Evolutionary conservation across 2,329 filamentous ascomycete genomes (phyloP).

Genomic region (Penicillium aurantiogriseum): DNA sequence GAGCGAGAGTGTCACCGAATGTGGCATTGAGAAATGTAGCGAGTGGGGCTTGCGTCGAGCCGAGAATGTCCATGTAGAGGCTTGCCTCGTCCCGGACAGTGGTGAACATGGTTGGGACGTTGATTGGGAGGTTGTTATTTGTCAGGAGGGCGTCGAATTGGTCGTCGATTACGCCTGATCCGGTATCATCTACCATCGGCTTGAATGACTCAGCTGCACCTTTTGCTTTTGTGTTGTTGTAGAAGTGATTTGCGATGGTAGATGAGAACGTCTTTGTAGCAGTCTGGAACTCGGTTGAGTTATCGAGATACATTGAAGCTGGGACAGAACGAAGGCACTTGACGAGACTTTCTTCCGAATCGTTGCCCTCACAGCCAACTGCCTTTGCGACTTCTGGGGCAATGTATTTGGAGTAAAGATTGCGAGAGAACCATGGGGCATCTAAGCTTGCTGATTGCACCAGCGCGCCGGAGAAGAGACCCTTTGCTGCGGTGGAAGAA

Average conservation of each 20-base stretch:
- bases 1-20: constrained; percentile 17
- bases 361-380: constrained; percentile 23
- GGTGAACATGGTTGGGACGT: constrained; percentile 31
- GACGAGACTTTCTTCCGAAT: constrained; percentile 15
- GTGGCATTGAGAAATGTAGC: constrained; percentile 16
- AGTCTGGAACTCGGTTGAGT: constrained; percentile 17
- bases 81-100: constrained; percentile 27
- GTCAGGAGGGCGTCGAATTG: constrained; percentile 28
- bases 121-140: constrained; percentile 20
- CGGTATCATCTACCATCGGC: constrained; percentile 29
- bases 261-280: constrained; percentile 10
- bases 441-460: constrained; percentile 29
- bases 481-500: constrained; percentile 25
- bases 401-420: constrained; percentile 23
- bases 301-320: constrained; percentile 21
- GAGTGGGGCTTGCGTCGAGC: constrained; percentile 8
- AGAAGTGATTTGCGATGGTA: constrained; percentile 14
- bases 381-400: constrained; percentile 21
- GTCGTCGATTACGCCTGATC: constrained; percentile 26
- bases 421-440: constrained; percentile 28
- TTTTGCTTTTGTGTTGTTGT: constrained; percentile 18
- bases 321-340: constrained; percentile 26
- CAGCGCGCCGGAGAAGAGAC: constrained; percentile 30
- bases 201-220: constrained; percentile 26
- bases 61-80: constrained; percentile 18